Conservation (phyloP, 768 basidiomycete genomes). For the Terana coerulea region DNA sequence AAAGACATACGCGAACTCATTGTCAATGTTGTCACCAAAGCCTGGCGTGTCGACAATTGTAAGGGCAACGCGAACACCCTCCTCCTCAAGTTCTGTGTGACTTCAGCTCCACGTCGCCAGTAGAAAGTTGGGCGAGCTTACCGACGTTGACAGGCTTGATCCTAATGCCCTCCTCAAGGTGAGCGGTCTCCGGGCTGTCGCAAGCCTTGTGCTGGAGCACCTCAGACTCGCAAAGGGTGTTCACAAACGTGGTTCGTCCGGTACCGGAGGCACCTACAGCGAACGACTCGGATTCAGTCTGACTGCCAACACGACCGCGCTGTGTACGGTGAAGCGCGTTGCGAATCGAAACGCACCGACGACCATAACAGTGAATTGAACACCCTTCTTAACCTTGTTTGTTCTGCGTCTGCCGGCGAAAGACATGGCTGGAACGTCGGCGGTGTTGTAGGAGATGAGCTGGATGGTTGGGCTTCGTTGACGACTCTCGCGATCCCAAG, state of each 20-base stretch:
- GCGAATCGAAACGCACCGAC: slow-evolving; percentile 64
- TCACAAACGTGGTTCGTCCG: slow-evolving; percentile 97
- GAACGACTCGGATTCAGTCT: slow-evolving; percentile 10
- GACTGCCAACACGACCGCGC: slow-evolving; percentile 18
- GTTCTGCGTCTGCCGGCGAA: slow-evolving; percentile 83
- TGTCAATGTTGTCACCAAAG: slow-evolving; percentile 98
- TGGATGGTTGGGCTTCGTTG: slow-evolving; percentile 9
- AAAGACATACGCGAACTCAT: slow-evolving; percentile 84
- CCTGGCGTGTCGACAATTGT: slow-evolving; percentile 99
- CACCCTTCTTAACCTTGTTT: slow-evolving; percentile 98
- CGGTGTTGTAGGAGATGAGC: background rate
- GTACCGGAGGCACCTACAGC: slow-evolving; percentile 89
- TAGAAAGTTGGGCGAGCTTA: slow-evolving; percentile 33
- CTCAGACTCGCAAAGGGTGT: slow-evolving; percentile 97
- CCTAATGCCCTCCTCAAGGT: slow-evolving; percentile 89
- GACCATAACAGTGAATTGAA: slow-evolving; percentile 97
- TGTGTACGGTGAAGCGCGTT: slow-evolving; percentile 5
- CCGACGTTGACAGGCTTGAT: slow-evolving; percentile 96
- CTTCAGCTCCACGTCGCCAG: background rate
- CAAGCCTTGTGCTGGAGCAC: slow-evolving; percentile 85
- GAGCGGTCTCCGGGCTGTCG: slow-evolving; percentile 83
- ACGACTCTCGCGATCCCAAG: slow-evolving; percentile 7
- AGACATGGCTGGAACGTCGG: slow-evolving; percentile 51
- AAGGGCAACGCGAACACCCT: slow-evolving; percentile 95
- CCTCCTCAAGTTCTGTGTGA: slow-evolving; percentile 89